These are phyloP conservation scores for Physocladia obscura DNA, from an alignment of 192 early-diverging fungal species.

Conservation along the genomic window DNA sequence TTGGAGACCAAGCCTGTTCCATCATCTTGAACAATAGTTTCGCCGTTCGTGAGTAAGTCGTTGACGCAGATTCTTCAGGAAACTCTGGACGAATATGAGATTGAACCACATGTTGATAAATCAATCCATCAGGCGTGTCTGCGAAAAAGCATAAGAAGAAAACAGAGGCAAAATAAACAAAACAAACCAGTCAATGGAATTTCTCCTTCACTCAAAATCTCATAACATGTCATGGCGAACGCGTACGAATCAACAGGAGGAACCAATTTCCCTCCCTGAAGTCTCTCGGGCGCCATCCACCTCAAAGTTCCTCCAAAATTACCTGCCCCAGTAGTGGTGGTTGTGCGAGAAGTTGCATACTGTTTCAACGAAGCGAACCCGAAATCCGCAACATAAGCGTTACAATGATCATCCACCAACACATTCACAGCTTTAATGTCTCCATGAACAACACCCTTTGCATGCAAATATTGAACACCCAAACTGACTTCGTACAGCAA, in stretches of 20 bases:
- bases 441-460: constrained; percentile 14
- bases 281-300: constrained; percentile 37
- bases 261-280: constrained; percentile 13
- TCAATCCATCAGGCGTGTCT: constrained; percentile 18
- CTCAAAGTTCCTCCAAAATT: constrained; percentile 27
- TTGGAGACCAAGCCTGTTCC: constrained; percentile 18
- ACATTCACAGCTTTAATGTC: constrained; percentile 26
- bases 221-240: constrained; percentile 35
- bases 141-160: not conserved
- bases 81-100: not conserved
- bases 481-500: constrained; percentile 19
- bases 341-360: constrained; percentile 21
- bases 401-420: constrained; percentile 15
- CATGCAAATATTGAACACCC: constrained; percentile 26
- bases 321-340: not conserved
- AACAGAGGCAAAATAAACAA: not conserved
- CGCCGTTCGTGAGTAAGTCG: not conserved
- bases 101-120: constrained; percentile 27
- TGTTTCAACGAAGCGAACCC: constrained; percentile 28
- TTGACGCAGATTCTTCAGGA: not conserved
- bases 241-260: constrained; percentile 26
- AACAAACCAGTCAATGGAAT: too few relatives aligned
- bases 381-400: constrained; percentile 22
- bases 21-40: constrained; percentile 10
- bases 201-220: constrained; percentile 24